Conservation (phyloP, 306 rosid species). For the Dalbergia oliveri region DNA sequence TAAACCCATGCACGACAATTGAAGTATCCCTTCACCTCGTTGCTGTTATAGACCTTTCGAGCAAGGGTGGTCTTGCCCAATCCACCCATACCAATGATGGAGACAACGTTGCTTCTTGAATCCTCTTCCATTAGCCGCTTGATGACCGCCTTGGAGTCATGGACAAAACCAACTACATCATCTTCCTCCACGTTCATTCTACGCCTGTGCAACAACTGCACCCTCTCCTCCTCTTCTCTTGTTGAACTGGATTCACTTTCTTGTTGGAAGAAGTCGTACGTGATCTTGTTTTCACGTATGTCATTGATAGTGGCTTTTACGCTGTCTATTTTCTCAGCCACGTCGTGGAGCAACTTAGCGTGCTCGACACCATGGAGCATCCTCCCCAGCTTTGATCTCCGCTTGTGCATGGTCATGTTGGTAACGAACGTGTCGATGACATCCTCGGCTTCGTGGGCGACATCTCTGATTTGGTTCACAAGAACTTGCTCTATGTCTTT, state of each 20-base stretch:
- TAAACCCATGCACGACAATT: neutral
- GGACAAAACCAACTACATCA: constrained; percentile 21
- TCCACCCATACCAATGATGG: constrained; percentile 39
- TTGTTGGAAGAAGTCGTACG: neutral
- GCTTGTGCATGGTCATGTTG: neutral
- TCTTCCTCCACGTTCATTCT: constrained; percentile 40
- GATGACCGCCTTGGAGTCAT: neutral
- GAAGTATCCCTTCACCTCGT: neutral
- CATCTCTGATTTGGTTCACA: constrained; percentile 32
- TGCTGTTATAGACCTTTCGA: constrained; percentile 16
- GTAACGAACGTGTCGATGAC: constrained; percentile 23
- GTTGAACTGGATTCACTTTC: neutral
- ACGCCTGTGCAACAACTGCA: neutral
- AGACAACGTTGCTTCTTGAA: neutral
- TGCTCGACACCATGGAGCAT: neutral
- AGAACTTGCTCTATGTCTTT: neutral
- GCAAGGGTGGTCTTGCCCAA: constrained; percentile 44
- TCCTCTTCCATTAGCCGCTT: neutral
- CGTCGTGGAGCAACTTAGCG: neutral
- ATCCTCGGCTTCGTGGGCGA: constrained; percentile 32
- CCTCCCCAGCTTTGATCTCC: neutral
- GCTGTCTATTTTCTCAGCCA: neutral
- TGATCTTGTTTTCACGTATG: constrained; percentile 16
- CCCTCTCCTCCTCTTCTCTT: constrained; percentile 19
- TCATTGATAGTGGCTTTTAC: neutral